Percentiles rank a stretch among this genome's conserved stretches.
Conservation (phyloP, 176 grass and related monocot genomes). For the Tillandsia fasciculata region DNA sequence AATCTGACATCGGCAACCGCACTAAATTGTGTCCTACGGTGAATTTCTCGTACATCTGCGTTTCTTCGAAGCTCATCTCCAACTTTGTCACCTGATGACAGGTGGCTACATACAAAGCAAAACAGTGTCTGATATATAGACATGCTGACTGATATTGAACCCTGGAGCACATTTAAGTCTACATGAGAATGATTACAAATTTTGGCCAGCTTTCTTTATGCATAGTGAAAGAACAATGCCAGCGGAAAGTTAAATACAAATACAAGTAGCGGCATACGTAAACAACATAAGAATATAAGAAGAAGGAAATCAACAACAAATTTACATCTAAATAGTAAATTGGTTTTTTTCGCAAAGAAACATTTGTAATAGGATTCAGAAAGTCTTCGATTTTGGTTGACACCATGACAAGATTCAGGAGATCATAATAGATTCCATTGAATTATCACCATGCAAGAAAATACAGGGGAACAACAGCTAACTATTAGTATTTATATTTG, state of each 20-base stretch:
- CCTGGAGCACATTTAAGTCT: constrained; percentile 39
- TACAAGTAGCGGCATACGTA: neutral
- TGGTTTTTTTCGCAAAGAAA: neutral
- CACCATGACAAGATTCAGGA: neutral
- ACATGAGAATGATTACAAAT: neutral
- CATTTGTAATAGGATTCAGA: neutral
- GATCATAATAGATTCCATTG: too few species aligned
- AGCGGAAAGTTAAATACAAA: too few species aligned
- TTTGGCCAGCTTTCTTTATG: neutral
- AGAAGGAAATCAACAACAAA: neutral
- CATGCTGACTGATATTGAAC: constrained; percentile 85
- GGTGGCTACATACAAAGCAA: constrained; percentile 84
- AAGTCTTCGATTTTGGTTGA: neutral
- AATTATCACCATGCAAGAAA: too few species aligned
- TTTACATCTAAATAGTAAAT: neutral
- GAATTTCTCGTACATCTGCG: constrained; percentile 86
- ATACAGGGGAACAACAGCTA: too few species aligned
- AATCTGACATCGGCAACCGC: constrained; percentile 16
- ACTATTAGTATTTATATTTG: neutral
- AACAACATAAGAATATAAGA: neutral
- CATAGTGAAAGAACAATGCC: too few species aligned
- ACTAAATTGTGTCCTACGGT: constrained; percentile 50
- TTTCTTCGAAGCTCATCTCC: constrained; percentile 55
- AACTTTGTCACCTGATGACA: constrained; percentile 65
- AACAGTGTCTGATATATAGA: constrained; percentile 92